Conservation (phyloP, 345 rosid genomes). For the Arabis hirsuta region DNA sequence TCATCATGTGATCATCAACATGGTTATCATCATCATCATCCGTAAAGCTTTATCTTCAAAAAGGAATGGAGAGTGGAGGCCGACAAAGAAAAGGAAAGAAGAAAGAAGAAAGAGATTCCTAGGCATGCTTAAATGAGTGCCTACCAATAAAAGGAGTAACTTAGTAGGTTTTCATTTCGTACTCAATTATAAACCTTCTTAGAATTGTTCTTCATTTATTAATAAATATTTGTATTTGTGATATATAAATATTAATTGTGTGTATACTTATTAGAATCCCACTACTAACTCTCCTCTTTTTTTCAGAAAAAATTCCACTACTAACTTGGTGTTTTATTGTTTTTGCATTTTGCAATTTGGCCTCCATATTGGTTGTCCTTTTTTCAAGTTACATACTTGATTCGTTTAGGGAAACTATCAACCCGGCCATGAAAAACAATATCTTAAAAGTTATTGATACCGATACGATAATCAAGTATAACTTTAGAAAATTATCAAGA, state of each 20-base stretch:
- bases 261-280: conserved; percentile 30
- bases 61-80: conserved; percentile 30
- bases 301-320: conserved; percentile 17
- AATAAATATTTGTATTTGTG: not conserved
- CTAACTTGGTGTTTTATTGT: not conserved
- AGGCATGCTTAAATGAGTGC: conserved; percentile 48
- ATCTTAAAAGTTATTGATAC: conserved; percentile 27
- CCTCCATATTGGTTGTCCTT: conserved; percentile 21
- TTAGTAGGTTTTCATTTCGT: conserved; percentile 6
- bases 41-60: not conserved
- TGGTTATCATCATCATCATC: not conserved
- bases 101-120: conserved; percentile 38
- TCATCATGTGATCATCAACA: conserved; percentile 18
- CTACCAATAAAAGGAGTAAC: conserved; percentile 33
- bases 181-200: conserved; percentile 15
- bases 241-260: conserved; percentile 11
- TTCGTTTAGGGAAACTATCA: conserved; percentile 20
- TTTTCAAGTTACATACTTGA: conserved; percentile 31
- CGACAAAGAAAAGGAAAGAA: conserved; percentile 38
- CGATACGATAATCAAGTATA: conserved; percentile 26
- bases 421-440: not conserved
- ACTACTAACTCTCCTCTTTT: not conserved
- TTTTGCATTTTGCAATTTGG: not conserved
- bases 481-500: not conserved
- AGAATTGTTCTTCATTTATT: not conserved